These are phyloP conservation scores for Bassia scoparia DNA, from an alignment of 148 eudicot species.

Conservation along the genomic window DNA sequence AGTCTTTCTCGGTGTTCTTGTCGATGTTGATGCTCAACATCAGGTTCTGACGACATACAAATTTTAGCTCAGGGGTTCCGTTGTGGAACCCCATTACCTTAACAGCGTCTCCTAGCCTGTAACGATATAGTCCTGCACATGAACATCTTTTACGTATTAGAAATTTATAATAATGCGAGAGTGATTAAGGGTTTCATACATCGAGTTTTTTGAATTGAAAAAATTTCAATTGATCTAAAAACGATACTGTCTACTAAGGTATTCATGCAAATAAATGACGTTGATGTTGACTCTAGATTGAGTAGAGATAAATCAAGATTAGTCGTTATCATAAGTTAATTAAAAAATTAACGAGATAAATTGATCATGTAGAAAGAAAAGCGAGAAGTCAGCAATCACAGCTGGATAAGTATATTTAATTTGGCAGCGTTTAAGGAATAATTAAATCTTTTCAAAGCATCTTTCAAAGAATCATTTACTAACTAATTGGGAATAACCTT, in stretches of 20 bases:
- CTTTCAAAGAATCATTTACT: slow-evolving; percentile 13
- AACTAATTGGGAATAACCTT: slow-evolving; percentile 6
- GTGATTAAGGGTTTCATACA: too few relatives aligned
- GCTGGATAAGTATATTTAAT: slow-evolving; percentile 19
- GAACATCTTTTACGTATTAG: too few relatives aligned
- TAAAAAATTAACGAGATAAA: neutral
- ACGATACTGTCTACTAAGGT: too few relatives aligned
- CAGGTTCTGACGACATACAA: slow-evolving; percentile 76
- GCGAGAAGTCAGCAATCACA: slow-evolving; percentile 20
- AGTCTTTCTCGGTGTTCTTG: slow-evolving; percentile 92
- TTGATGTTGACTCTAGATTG: slow-evolving; percentile 9
- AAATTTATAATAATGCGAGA: too few relatives aligned
- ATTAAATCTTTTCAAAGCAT: slow-evolving; percentile 9
- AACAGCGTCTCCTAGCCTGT: slow-evolving; percentile 76
- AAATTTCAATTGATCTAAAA: too few relatives aligned
- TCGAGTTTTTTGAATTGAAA: too few relatives aligned
- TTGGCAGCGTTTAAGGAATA: slow-evolving; percentile 3
- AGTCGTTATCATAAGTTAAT: neutral
- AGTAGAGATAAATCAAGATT: neutral
- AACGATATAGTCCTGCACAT: slow-evolving; percentile 78
- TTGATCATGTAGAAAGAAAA: slow-evolving; percentile 13
- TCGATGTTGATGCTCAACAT: slow-evolving; percentile 76
- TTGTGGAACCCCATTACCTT: slow-evolving; percentile 78
- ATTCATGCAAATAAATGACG: too few relatives aligned
- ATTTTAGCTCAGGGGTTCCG: slow-evolving; percentile 78